Conservation (phyloP, 148 eudicot genomes). For the Chenopodium quinoa region DNA sequence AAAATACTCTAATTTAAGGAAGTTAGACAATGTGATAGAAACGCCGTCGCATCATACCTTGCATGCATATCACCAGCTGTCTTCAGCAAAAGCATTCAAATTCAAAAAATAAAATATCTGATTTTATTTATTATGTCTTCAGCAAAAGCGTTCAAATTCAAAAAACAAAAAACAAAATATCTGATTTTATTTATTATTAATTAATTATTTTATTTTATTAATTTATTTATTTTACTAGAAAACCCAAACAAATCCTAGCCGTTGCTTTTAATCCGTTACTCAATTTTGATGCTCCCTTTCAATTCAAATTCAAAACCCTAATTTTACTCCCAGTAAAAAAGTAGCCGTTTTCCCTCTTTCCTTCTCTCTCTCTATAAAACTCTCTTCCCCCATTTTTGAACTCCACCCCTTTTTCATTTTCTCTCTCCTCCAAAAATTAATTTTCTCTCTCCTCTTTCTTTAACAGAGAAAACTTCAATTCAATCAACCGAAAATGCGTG, state of each 20-base stretch:
- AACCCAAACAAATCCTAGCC: constrained; percentile 10
- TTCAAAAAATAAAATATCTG: background rate
- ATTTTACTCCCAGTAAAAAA: background rate
- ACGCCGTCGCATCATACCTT: background rate
- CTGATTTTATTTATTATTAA: too few species aligned
- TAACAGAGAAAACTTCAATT: background rate
- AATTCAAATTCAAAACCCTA: constrained; percentile 21
- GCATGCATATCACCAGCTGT: constrained; percentile 1
- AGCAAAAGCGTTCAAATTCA: background rate
- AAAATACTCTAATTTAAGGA: too few species aligned
- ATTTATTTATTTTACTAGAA: too few species aligned
- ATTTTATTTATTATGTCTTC: background rate
- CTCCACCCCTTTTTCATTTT: background rate
- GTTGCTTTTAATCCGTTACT: background rate
- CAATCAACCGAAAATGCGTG: constrained; percentile 45
- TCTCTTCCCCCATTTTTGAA: background rate
- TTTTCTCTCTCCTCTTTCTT: constrained; percentile 11
- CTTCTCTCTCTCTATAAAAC: background rate
- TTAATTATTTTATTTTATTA: too few species aligned
- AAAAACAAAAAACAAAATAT: background rate
- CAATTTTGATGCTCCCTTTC: background rate
- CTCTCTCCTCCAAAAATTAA: background rate
- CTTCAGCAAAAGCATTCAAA: background rate
- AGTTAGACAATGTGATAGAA: too few species aligned
- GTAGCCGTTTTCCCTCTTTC: constrained; percentile 25